Base-by-base conservation (phyloP, 2,329 filamentous ascomycete species). In the Colletotrichum sansevieriae region DNA sequence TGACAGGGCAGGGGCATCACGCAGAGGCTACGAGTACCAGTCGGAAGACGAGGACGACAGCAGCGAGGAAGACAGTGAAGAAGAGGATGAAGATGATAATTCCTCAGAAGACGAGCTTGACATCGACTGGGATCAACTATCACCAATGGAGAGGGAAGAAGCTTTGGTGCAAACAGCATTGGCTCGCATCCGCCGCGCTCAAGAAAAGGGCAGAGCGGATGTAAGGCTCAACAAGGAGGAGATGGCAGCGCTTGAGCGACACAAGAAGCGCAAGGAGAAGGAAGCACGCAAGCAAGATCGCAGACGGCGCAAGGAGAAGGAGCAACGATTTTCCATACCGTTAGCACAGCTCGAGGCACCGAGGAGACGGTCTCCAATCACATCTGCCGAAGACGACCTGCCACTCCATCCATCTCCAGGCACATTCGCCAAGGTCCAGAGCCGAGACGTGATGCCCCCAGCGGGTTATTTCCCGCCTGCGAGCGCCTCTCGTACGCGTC, bases 171-270 rank as follows among this genome's bases (percentile, higher is more conserved):
- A 94, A 72, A 89, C 89, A 72, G 95, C 95, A 46, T 82, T 97
- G 78, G 89, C 90, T 74, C 91, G 93, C 72, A 97, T 98, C 76
- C 88, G 90, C 72, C 88, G 90, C 72, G 94, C 95, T 15, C 90
- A 93, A 77, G 88, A 88, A 71, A 89, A 89, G 75, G 94, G 94
- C 71, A 91, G 91, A 78, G 84, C 86, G 51, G 92, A 97, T 65
- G 93, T 98, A 64, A 92, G 91, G 77, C 86, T 98, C 71, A 94
- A 87, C 73, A 88, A 90, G 75, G 89, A 92, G 62, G 95, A 98
- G 78, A 83, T 97, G 73, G 91, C 91, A 70, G 94, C 94, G 54
- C 84, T 97, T 73, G 91, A 95, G 76, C 88, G 90, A 71, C 85
- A 87, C 74, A 82, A 87, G 71, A 88, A 89, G 77, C 88, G 90